Percentiles rank a stretch among this genome's conserved stretches.
Evolutionary conservation across 495 filamentous ascomycete genomes (phyloP).

Genomic region (Daldinia concentrica): DNA sequence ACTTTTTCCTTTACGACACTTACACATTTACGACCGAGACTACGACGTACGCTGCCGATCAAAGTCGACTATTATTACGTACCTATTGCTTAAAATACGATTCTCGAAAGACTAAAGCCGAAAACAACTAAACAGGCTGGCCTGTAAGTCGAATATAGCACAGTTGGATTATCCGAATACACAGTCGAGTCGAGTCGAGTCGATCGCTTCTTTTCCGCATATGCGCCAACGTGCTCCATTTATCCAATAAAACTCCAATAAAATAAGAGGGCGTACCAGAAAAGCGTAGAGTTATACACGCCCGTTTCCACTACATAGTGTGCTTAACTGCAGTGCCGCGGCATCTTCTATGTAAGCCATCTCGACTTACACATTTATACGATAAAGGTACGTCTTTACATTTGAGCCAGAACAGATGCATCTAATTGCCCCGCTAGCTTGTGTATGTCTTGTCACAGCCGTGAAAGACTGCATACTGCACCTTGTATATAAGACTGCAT

Average conservation of each 20-base stretch:
- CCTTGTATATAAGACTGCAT: slow-evolving; percentile 32
- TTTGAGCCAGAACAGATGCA: neutral
- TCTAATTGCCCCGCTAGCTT: neutral
- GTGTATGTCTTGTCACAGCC: neutral
- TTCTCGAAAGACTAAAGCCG: slow-evolving; percentile 8
- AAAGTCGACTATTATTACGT: too few relatives aligned
- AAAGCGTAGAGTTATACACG: neutral
- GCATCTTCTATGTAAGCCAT: slow-evolving; percentile 6
- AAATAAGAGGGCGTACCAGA: slow-evolving; percentile 1
- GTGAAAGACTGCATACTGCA: slow-evolving; percentile 15
- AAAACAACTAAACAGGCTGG: slow-evolving; percentile 6
- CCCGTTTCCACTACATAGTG: neutral
- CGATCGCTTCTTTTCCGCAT: neutral
- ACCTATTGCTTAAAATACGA: too few relatives aligned
- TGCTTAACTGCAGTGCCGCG: slow-evolving; percentile 7
- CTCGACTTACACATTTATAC: slow-evolving; percentile 7
- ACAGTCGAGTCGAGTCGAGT: slow-evolving; percentile 10
- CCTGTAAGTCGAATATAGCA: slow-evolving; percentile 16
- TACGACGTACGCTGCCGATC: neutral
- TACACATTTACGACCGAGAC: neutral
- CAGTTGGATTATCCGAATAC: neutral
- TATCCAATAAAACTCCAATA: neutral
- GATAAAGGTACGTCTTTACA: slow-evolving; percentile 27
- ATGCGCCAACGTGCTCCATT: slow-evolving; percentile 6
- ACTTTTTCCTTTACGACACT: neutral